Percentiles rank a stretch among this genome's conserved stretches.
Evolutionary conservation across 2,329 filamentous ascomycete species (phyloP).

Genomic region (Fusarium sp.): DNA sequence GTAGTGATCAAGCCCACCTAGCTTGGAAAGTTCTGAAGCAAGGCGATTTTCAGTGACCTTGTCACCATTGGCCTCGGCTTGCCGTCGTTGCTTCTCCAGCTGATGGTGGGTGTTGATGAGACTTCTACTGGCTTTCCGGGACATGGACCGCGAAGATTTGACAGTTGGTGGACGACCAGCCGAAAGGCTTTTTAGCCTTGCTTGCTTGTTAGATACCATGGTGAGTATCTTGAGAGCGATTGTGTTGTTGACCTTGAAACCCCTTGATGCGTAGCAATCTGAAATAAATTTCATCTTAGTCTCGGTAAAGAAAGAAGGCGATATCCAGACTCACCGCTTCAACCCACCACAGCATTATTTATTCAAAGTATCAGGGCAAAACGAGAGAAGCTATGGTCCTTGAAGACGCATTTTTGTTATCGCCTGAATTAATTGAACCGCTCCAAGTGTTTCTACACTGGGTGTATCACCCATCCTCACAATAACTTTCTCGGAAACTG

Average conservation of each 20-base stretch:
- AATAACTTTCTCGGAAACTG: neutral
- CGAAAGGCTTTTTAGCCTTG: conserved; percentile 58
- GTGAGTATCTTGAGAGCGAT: neutral
- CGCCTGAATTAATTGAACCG: neutral
- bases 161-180: conserved; percentile 69
- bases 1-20: conserved; percentile 73
- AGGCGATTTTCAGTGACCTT: conserved; percentile 59
- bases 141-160: conserved; percentile 68
- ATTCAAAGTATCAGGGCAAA: too few species aligned
- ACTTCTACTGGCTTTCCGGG: conserved; percentile 72
- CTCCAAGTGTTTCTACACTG: neutral
- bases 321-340: conserved; percentile 8
- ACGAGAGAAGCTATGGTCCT: neutral
- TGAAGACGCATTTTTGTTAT: neutral
- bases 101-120: conserved; percentile 76
- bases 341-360: neutral
- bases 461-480: neutral
- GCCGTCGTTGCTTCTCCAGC: conserved; percentile 71
- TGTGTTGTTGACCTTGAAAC: conserved; percentile 3
- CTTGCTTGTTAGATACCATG: conserved; percentile 64
- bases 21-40: conserved; percentile 64
- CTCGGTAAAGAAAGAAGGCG: conserved; percentile 10
- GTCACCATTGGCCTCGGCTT: conserved; percentile 68
- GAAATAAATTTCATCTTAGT: conserved; percentile 34
- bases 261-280: conserved; percentile 11